Conservation (phyloP, 192 early-diverging fungal species). For the Neocallimastix lanati region DNA sequence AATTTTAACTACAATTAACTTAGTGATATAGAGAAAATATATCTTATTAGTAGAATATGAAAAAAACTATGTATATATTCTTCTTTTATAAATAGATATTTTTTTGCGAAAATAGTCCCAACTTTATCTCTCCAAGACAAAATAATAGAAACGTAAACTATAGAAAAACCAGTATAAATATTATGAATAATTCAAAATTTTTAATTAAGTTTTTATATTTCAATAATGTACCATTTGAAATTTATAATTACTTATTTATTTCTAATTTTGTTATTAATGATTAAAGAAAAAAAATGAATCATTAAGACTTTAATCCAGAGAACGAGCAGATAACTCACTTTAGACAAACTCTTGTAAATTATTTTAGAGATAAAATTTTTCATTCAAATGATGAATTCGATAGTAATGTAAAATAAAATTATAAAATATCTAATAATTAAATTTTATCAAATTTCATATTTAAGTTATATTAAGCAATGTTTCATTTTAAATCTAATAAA, state of each 20-base stretch:
- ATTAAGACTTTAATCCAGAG: conserved; percentile 16
- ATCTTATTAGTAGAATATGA: conserved; percentile 63
- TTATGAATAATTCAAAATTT: too few species aligned
- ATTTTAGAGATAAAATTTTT: conserved; percentile 49
- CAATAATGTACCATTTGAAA: too few species aligned
- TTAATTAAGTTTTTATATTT: too few species aligned
- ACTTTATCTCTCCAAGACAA: conserved; percentile 82
- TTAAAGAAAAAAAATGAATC: neutral
- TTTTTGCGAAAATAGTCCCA: conserved; percentile 81
- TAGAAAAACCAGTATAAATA: conserved; percentile 42
- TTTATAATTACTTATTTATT: too few species aligned
- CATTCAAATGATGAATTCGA: conserved; percentile 38
- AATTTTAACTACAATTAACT: too few species aligned
- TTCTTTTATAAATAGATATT: conserved; percentile 74
- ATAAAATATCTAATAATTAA: too few species aligned
- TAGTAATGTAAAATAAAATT: conserved; percentile 12
- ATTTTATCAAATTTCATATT: neutral
- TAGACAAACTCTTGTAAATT: conserved; percentile 68
- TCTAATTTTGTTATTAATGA: too few species aligned
- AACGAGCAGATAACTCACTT: conserved; percentile 72
- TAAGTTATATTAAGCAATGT: neutral
- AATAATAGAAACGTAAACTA: conserved; percentile 82
- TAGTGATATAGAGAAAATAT: conserved; percentile 50
- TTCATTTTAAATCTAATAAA: conserved; percentile 7
- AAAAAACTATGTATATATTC: conserved; percentile 44